Conservation (phyloP, 23 red algal genomes). For the Cyanidioschyzon merolae region DNA sequence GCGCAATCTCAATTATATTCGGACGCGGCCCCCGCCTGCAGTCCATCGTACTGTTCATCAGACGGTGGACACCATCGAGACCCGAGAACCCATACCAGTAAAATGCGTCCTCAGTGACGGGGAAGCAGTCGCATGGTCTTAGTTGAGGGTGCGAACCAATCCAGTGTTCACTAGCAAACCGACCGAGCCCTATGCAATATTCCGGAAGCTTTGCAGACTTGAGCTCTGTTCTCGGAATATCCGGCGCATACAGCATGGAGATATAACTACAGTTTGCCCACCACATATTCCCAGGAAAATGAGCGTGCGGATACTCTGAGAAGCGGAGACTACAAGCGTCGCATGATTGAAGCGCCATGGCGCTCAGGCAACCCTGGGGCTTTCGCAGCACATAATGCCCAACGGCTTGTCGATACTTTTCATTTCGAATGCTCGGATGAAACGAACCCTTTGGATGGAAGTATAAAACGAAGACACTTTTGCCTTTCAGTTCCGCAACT, state of each 20-base stretch:
- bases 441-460: slow-evolving; percentile 11
- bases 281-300: slow-evolving; percentile 15
- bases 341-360: neutral
- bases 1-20: neutral
- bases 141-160: slow-evolving; percentile 7
- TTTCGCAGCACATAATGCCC: neutral
- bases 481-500: neutral
- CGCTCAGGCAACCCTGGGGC: neutral
- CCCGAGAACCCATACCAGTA: slow-evolving; percentile 2
- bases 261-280: slow-evolving; percentile 10
- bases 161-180: slow-evolving; percentile 7
- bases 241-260: neutral
- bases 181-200: neutral
- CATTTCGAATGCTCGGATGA: neutral
- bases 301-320: neutral
- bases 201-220: neutral
- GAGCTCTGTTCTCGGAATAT: neutral
- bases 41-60: neutral
- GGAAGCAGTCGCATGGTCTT: slow-evolving; percentile 8
- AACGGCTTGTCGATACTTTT: neutral
- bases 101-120: neutral
- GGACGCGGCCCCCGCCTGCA: neutral
- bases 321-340: neutral
- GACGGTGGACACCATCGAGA: neutral
- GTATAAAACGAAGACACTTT: neutral